Base-by-base conservation (phyloP, 1,139 yeast species). In the Saccharomyces uvarum region DNA sequence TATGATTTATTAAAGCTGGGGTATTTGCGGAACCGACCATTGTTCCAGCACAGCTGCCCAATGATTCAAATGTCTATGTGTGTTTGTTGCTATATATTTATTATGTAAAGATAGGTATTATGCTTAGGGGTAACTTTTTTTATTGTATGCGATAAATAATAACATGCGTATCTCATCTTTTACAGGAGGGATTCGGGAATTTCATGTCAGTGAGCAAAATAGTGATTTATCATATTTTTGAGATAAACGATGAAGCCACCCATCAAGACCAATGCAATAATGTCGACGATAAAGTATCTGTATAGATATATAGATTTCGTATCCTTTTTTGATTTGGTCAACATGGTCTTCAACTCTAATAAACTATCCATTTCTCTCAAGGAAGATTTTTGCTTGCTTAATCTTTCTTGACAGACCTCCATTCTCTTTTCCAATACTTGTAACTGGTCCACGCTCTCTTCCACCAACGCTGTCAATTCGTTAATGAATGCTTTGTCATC, bases 341-440 rank as follows among this genome's bases (percentile, higher is more conserved):
- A 50, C 42, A 63, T 57, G 38, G 63, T 63, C 49, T 64, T 63
- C 28, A 66, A 33, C 28, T 56, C 51, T 11, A 62, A 28, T 6
- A 64, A 52, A n/a, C 54, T 54, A 31, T 65, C 68, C 53, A 65
- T 52, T 51, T 60, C 57, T 49, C 88, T 89, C 85, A 81, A 78
- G 66, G 88, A 84, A 48, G 88, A 86, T 73, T 84, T 93, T 24
- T 89, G 96, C 74, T 85, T 88, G 31, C 75, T 82, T 13, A 64
- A 48, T 21, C 49, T 55, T 2, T 51, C 49, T 31, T 56, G 59
- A 49, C 63, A 58, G 4, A 19, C 38, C n/a, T 51, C 41, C 54
- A 64, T 61, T 49, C 63, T 57, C 27, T 32, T 38, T 50, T 65
- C 69, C 14, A 65, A 38, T 1, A 29, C 29, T 46, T 56, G 56